Conservation (phyloP, 2,329 filamentous ascomycete species). For the Penicillium sp. region DNA sequence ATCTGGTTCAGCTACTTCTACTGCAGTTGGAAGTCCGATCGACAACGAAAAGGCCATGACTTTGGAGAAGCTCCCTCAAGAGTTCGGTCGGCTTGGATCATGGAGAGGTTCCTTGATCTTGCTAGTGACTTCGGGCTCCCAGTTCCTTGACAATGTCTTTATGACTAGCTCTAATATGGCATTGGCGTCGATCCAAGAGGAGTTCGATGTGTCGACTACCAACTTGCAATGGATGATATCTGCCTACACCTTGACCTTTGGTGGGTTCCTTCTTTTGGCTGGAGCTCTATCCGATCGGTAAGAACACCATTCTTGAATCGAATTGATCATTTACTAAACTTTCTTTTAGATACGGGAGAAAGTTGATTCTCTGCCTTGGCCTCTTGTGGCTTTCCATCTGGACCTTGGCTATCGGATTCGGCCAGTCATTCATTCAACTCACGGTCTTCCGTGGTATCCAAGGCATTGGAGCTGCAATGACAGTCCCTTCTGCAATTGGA, state of each 20-base stretch:
- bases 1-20: slow-evolving; percentile 7
- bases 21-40: slow-evolving; percentile 14
- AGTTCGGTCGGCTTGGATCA: slow-evolving; percentile 35
- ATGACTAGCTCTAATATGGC: slow-evolving; percentile 44
- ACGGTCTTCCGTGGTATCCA: slow-evolving; percentile 43
- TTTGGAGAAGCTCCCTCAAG: slow-evolving; percentile 22
- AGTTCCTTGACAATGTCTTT: slow-evolving; percentile 45
- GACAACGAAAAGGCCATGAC: slow-evolving; percentile 18
- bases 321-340: slow-evolving; percentile 3
- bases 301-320: neutral
- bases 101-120: slow-evolving; percentile 40
- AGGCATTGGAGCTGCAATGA: slow-evolving; percentile 47
- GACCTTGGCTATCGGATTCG: slow-evolving; percentile 39
- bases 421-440: slow-evolving; percentile 41
- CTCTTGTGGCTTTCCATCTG: slow-evolving; percentile 36
- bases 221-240: slow-evolving; percentile 43
- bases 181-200: slow-evolving; percentile 39
- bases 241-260: slow-evolving; percentile 41
- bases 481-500: slow-evolving; percentile 46
- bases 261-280: slow-evolving; percentile 22
- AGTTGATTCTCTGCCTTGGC: slow-evolving; percentile 38
- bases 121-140: slow-evolving; percentile 41
- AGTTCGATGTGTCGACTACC: slow-evolving; percentile 33
- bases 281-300: slow-evolving; percentile 17
- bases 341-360: slow-evolving; percentile 32